phyloP scores from a whole-genome alignment of 2,329 filamentous ascomycete species.

The Pseudogymnoascus sp. region DNA sequence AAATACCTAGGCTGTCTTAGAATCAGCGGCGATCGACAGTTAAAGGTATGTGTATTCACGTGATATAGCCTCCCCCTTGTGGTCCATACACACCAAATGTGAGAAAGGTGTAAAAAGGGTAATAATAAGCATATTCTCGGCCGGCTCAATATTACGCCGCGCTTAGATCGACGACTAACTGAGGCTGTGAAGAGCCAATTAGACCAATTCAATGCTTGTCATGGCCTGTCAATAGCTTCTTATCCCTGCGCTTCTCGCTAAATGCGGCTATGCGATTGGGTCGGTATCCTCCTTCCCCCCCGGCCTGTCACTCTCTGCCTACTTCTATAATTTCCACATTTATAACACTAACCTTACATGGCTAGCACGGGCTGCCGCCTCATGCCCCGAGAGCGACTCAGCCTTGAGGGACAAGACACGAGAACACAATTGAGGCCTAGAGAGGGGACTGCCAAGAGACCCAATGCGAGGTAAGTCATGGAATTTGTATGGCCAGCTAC shows the following conservation, averaged over 20 bases:
- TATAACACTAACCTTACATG: neutral
- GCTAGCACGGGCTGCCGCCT: neutral
- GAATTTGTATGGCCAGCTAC: neutral
- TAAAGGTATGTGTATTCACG: neutral
- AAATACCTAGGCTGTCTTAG: no score
- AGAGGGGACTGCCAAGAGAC: neutral
- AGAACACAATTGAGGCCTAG: neutral
- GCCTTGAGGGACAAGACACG: neutral
- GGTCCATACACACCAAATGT: neutral
- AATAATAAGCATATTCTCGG: neutral
- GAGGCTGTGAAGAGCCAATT: neutral
- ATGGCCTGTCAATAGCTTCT: neutral
- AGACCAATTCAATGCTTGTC: no score
- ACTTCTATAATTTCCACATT: constrained; percentile 1
- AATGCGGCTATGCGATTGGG: neutral
- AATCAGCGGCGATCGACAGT: neutral
- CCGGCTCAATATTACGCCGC: neutral
- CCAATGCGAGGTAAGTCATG: neutral
- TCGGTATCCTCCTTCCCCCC: neutral
- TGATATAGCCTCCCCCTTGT: neutral
- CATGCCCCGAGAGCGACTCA: neutral
- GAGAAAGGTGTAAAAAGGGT: neutral
- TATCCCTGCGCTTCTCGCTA: neutral
- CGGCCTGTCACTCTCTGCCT: neutral
- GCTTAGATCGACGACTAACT: neutral